Evolutionary conservation across 371 early-diverging fungal species (phyloP).

Genomic region (Mucor sp.): DNA sequence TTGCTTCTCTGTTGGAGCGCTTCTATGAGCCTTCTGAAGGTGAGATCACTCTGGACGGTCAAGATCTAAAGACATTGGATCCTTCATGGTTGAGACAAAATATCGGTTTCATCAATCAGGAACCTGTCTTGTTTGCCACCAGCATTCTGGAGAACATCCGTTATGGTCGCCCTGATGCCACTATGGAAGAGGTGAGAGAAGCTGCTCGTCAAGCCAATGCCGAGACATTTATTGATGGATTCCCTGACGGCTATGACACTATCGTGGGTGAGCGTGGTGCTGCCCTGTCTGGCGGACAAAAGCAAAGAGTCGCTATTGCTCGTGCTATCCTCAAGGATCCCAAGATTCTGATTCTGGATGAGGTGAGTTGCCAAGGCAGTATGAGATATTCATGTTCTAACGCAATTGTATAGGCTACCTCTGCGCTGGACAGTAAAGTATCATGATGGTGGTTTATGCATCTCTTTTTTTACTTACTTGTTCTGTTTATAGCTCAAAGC

Average conservation of each 20-base stretch:
- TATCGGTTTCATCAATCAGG: constrained; percentile 77
- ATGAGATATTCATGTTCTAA: constrained; percentile 43
- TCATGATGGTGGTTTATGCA: neutral
- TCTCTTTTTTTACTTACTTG: neutral
- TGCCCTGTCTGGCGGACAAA: constrained; percentile 88
- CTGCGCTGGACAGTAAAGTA: constrained; percentile 54
- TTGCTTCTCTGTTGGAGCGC: constrained; percentile 66
- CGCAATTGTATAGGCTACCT: constrained; percentile 85
- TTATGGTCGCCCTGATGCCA: constrained; percentile 58
- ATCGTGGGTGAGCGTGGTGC: constrained; percentile 57
- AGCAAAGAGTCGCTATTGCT: constrained; percentile 80
- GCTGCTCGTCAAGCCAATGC: constrained; percentile 79
- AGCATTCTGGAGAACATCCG: constrained; percentile 79
- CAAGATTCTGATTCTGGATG: constrained; percentile 29
- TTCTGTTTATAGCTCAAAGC: constrained; percentile 50
- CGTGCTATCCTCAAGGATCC: constrained; percentile 74
- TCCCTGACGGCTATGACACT: constrained; percentile 77
- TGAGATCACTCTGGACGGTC: constrained; percentile 60
- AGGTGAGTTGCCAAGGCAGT: neutral
- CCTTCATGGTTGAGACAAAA: constrained; percentile 61
- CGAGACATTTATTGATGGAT: constrained; percentile 61
- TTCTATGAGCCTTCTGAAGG: constrained; percentile 69
- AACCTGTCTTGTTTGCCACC: constrained; percentile 75
- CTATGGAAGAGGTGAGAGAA: constrained; percentile 59
- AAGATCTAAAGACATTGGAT: constrained; percentile 54